Evolutionary conservation across 306 rosid species (phyloP), one percentile per base, ranked within the genome.

Genomic region (Mucuna pruriens): DNA sequence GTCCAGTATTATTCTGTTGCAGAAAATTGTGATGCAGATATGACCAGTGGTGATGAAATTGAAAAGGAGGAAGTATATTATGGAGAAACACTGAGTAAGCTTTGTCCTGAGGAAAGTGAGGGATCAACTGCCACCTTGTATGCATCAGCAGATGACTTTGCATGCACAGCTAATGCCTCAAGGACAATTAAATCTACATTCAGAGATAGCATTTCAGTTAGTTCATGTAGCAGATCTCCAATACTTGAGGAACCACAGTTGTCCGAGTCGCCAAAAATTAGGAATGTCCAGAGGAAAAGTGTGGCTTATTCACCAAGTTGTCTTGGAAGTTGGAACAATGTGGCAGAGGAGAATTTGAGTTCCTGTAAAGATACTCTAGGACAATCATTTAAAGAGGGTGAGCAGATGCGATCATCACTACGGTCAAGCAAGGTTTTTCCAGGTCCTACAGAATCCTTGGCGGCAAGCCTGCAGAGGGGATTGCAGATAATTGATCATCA

Each of bases 381-480:
- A 60, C 90, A 91, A 77, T 86, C 97, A 26, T 76, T 86, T 66
- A 87, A 65, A 75, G 88, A 76, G 78, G 86, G 81, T 61, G 90
- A 88, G 57, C 74, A 80, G 64, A 45, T 87, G 61, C 86, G 84
- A 48, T 92, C 93, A 45, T 89, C 96, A 2, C 76, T 92, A 73
- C 79, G 75, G 62, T 89, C 94, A 63, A 88, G 90, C 90, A 90
- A 89, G 83, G 84, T 80, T 46, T 87, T 85, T 67, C 80, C 89
- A 10, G 97, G 94, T 68, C 98, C 96, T 1, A 85, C 98, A 0
- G 97, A 93, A 86, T 91, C 94, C 66, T 88, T 96, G 88, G 99
- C 91, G 25, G 94, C 98, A 45, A 96, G 99, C 83, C 98, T 96
- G 45, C 95, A 95, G 77, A 95, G 97, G 84, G 98, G 99, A 71